These are phyloP conservation scores for Penicillium corylophilum DNA, from an alignment of 2,329 filamentous ascomycete species.

Conservation along the genomic window DNA sequence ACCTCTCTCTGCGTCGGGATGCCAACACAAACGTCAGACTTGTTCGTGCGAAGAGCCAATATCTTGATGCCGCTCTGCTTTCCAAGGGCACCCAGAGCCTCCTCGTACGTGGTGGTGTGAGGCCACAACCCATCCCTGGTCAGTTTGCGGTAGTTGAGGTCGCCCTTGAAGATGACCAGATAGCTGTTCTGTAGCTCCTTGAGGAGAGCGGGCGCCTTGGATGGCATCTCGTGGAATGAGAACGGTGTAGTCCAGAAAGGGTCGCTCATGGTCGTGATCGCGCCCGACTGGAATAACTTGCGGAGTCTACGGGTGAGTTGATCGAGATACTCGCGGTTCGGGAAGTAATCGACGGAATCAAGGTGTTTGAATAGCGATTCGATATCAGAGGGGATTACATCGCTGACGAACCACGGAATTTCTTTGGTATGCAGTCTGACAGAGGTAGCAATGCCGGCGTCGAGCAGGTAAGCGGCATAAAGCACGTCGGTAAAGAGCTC, in stretches of 20 bases:
- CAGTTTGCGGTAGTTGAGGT: conserved; percentile 27
- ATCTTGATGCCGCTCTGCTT: conserved; percentile 5
- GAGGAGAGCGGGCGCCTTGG: conserved; percentile 12
- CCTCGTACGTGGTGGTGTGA: conserved; percentile 16
- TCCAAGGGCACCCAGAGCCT: conserved; percentile 21
- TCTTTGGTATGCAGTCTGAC: conserved; percentile 21
- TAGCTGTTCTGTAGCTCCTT: conserved; percentile 19
- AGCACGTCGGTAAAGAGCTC: conserved; percentile 22
- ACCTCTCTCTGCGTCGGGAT: conserved; percentile 15
- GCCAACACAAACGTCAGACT: conserved; percentile 10
- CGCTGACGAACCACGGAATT: conserved; percentile 24
- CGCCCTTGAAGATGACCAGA: conserved; percentile 24
- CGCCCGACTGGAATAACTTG: conserved; percentile 8
- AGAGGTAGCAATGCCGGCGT: conserved; percentile 9
- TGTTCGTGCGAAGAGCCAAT: conserved; percentile 7
- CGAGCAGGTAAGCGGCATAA: conserved; percentile 18
- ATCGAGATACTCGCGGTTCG: conserved; percentile 7
- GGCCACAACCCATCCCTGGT: conserved; percentile 23
- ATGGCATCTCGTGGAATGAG: conserved; percentile 14
- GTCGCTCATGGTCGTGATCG: conserved; percentile 11
- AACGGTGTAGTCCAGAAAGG: conserved; percentile 21
- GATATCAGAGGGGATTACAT: conserved; percentile 17
- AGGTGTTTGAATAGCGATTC: conserved; percentile 15
- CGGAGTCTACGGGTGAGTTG: conserved; percentile 8
- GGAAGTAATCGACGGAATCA: conserved; percentile 9